Base-by-base conservation (phyloP, 192 early-diverging fungal species). In the Gamsiella multidivaricata region DNA sequence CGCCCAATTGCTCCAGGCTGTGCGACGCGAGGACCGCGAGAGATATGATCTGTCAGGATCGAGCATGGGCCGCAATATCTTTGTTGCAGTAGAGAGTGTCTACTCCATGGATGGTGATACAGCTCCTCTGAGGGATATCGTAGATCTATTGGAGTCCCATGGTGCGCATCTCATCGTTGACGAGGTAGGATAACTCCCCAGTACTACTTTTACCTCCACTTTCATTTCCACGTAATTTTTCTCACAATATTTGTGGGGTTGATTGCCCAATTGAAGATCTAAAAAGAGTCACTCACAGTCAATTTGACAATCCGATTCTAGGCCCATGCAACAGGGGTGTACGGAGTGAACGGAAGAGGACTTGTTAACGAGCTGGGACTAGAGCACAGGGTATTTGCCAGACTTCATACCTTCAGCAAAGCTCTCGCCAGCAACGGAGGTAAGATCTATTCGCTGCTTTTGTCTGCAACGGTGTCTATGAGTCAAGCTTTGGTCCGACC, bases 81-180 rank as follows among this genome's bases (percentile, higher is more conserved):
- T 94, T 85, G 83, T 95, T 9, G 89, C 90, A 1, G 89, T 94
- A 7, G 93, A 94, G 79, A 80, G 88, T 7, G 82, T 94, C 12
- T 95, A 95, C 71, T 91, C 89, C 0, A 95, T 95, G 94, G 94
- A 95, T 79, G 94, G 94, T 0, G 90, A 93, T 73, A 69, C 86
- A 7, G 88, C 91, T 10, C 91, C 91, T 0, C 66, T 95, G 20
- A 52, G 26, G 22, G 89, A 94, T 23, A 89, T 95, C 22, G 86
- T 91, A 1, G 62, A 79, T 26, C 43, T 89, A 1, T 43, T 88
- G 31, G 68, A 81, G 28, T 41, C 69, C 14, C 79, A 58, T 70
- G 88, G 88, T 43, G 86, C 88, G 0, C 81, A 88, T 78, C 61
- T 95, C 14, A 84, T 93, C 49, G 91, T 95, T 5, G 94, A 95